Percentiles rank a stretch among this genome's conserved stretches.
phyloP scores from a whole-genome alignment of 768 basidiomycete genomes.

The Amanita exitialis region DNA sequence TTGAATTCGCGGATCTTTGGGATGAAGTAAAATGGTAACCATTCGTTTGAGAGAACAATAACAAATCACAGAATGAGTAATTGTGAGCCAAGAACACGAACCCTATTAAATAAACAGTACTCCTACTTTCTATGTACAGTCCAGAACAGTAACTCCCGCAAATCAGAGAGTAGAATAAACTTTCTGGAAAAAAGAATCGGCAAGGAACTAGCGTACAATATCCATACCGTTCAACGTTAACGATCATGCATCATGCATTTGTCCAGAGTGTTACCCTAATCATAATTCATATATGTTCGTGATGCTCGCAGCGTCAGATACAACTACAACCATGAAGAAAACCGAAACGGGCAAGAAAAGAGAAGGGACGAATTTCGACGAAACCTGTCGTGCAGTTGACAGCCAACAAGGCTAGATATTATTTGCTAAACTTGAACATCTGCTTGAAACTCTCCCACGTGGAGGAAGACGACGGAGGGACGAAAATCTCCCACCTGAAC shows the following conservation, averaged over 20 bases:
- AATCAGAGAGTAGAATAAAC: too few species aligned
- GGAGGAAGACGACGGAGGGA: constrained; percentile 13
- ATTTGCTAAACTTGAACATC: constrained; percentile 12
- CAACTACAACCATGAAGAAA: not conserved
- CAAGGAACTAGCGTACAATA: not conserved
- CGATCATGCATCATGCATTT: not conserved
- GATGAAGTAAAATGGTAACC: too few species aligned
- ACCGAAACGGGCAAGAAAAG: not conserved
- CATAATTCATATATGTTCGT: not conserved
- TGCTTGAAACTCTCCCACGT: constrained; percentile 13
- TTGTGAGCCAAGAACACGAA: too few species aligned
- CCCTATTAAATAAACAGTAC: not conserved
- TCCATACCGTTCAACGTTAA: too few species aligned
- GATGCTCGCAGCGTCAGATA: not conserved
- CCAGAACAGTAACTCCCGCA: not conserved
- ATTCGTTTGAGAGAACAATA: too few species aligned
- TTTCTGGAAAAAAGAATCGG: not conserved
- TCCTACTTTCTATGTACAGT: not conserved
- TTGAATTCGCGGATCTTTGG: not conserved
- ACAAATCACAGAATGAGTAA: too few species aligned
- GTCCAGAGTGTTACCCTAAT: not conserved
- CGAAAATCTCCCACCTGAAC: constrained; percentile 19
- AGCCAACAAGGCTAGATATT: not conserved
- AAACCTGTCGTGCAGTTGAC: not conserved
- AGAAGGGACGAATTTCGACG: not conserved